phyloP scores from a whole-genome alignment of 306 rosid genomes.

The Ormosia emarginata region DNA sequence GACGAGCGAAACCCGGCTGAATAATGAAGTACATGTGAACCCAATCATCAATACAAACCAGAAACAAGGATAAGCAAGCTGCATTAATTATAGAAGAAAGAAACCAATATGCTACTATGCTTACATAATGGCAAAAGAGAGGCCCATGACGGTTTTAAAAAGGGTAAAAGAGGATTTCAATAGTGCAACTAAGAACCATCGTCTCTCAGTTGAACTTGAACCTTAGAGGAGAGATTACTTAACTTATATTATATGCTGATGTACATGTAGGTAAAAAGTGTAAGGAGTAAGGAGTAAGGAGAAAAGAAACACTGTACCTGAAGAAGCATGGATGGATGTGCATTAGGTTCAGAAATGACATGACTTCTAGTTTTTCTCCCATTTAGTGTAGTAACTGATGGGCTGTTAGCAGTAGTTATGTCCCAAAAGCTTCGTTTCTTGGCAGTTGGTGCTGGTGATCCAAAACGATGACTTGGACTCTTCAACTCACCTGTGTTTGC shows the following conservation, averaged over 20 bases:
- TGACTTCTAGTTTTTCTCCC: constrained; percentile 93
- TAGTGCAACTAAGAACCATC: neutral
- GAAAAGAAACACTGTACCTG: constrained; percentile 54
- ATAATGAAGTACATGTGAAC: too few species aligned
- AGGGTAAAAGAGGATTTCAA: neutral
- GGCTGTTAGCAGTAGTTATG: constrained; percentile 79
- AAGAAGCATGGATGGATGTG: constrained; percentile 90
- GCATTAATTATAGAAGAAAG: too few species aligned
- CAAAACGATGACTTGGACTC: constrained; percentile 75
- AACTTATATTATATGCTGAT: too few species aligned
- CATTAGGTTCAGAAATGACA: constrained; percentile 56
- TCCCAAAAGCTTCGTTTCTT: constrained; percentile 97
- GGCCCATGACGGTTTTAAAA: neutral
- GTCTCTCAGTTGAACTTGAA: neutral
- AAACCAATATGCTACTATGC: neutral
- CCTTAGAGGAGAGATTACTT: neutral
- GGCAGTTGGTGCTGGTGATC: constrained; percentile 73
- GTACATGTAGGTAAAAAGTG: neutral
- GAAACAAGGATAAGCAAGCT: too few species aligned
- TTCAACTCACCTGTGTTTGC: constrained; percentile 58
- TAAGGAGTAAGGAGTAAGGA: constrained; percentile 2
- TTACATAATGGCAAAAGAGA: neutral
- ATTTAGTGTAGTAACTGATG: constrained; percentile 64
- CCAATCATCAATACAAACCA: too few species aligned
- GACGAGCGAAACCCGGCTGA: too few species aligned